Percentiles rank a stretch among this genome's conserved stretches.
Evolutionary conservation across 306 rosid genomes (phyloP).

Genomic region (Rubus parviflorus): DNA sequence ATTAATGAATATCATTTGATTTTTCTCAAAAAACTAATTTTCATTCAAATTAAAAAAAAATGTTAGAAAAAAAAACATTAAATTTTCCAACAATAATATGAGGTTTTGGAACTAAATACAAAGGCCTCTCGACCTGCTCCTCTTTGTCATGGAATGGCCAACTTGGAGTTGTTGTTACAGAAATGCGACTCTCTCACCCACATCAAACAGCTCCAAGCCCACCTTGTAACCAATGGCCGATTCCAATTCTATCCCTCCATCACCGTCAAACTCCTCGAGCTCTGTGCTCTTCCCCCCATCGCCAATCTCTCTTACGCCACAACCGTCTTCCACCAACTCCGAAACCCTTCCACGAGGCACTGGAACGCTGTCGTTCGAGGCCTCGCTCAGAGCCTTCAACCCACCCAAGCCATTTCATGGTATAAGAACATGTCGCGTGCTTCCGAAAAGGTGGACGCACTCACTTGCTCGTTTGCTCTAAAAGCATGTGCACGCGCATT

Average conservation of each 20-base stretch:
- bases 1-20: too few relatives aligned
- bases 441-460: slow-evolving; percentile 56
- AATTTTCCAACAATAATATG: not conserved
- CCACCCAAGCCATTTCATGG: slow-evolving; percentile 61
- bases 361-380: slow-evolving; percentile 86
- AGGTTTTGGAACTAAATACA: not conserved
- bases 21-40: too few relatives aligned
- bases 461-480: slow-evolving; percentile 75
- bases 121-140: not conserved
- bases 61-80: too few relatives aligned
- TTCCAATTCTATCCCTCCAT: slow-evolving; percentile 60
- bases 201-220: slow-evolving; percentile 73
- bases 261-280: slow-evolving; percentile 66
- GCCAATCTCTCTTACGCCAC: slow-evolving; percentile 58
- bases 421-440: slow-evolving; percentile 49
- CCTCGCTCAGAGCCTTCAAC: slow-evolving; percentile 67
- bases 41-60: too few relatives aligned
- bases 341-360: slow-evolving; percentile 62
- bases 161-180: slow-evolving; percentile 40
- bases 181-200: slow-evolving; percentile 56
- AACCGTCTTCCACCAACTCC: slow-evolving; percentile 48
- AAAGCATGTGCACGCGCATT: slow-evolving; percentile 86
- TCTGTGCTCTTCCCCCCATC: slow-evolving; percentile 60
- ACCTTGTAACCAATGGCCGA: slow-evolving; percentile 55
- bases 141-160: slow-evolving; percentile 39